Evolutionary conservation across 78 protist genomes (phyloP), one percentile per base, ranked within the genome.

Genomic region (Bodo saltans): DNA sequence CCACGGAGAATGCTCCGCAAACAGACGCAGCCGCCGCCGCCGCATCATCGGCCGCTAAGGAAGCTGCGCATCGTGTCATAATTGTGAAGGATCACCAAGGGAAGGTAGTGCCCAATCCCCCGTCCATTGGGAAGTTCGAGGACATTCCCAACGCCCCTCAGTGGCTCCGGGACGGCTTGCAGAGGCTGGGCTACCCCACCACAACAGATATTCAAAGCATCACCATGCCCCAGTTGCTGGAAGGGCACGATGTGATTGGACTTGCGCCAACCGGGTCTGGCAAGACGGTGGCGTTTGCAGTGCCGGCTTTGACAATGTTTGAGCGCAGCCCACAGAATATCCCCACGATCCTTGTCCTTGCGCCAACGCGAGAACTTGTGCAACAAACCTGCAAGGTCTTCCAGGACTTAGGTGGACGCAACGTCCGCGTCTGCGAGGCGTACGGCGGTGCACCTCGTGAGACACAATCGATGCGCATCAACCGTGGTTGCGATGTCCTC

Each of bases 311-410:
- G 73, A 23, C 30, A 27, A 28, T 79, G 29, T 29, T 79, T 30
- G 74, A 3, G 40, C 60, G 67, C 37, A 76, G 17, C 69, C 27
- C 33, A 69, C 79, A 40, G 35, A 74, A 35, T 29, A 95, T 99
- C n/a, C 99, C 99, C 41, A 74, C 90, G 32, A 72, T 78, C 3
- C 88, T 98, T 33, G 89, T 96, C 35, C 84, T 98, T 12, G 95
- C 99, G 27, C 99, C 99, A 3, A 95, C 98, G 32, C 94, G 99
- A 74, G 99, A 98, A 87, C 94, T 98, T 11, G 97, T 97, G 23
- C 79, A 40, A 40, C 99, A 98, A 86, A 96, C 95, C n/a, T 79
- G 67, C 68, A 83, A 88, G 40, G 95, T 90, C 78, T 29, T 40
- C 30, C 53, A 83, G 34, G 60, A 80, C 74, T 67, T 33, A 35